phyloP scores from a whole-genome alignment of 169 alveolate genomes.

The Cryptosporidium baileyi region DNA sequence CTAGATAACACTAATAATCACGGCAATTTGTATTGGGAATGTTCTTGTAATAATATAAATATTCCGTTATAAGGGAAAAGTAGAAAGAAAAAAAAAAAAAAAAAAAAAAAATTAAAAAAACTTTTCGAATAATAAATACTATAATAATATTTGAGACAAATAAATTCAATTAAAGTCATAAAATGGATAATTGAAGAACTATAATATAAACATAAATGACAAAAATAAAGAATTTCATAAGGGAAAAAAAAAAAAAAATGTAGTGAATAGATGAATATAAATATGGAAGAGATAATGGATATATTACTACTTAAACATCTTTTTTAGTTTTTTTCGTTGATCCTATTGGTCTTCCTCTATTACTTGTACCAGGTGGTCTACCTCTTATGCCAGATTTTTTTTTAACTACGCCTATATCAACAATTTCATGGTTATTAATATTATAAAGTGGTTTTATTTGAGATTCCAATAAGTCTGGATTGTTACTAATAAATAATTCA shows the following conservation, averaged over 20 bases:
- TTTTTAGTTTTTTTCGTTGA: constrained; percentile 30
- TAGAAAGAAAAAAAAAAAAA: too few species aligned
- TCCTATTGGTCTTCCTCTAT: constrained; percentile 64
- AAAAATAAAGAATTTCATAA: too few species aligned
- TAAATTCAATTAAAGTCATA: too few species aligned
- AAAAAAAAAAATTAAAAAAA: too few species aligned
- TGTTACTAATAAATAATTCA: background rate
- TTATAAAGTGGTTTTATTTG: constrained; percentile 28
- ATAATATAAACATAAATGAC: too few species aligned
- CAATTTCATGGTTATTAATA: constrained; percentile 10
- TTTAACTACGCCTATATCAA: constrained; percentile 4
- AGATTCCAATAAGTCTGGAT: constrained; percentile 12
- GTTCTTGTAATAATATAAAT: background rate
- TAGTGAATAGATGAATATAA: too few species aligned
- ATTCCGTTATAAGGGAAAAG: background rate
- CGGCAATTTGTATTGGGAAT: background rate
- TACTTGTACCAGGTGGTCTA: constrained; percentile 52
- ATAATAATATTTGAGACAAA: too few species aligned
- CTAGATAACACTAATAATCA: background rate
- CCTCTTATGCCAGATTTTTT: constrained; percentile 43
- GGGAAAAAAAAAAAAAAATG: too few species aligned
- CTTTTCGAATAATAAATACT: too few species aligned
- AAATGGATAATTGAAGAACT: too few species aligned
- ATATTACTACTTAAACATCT: too few species aligned
- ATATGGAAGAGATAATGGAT: too few species aligned